Base-by-base conservation (phyloP, 2,329 filamentous ascomycete species). In the Ploettnerulaceae sp. region DNA sequence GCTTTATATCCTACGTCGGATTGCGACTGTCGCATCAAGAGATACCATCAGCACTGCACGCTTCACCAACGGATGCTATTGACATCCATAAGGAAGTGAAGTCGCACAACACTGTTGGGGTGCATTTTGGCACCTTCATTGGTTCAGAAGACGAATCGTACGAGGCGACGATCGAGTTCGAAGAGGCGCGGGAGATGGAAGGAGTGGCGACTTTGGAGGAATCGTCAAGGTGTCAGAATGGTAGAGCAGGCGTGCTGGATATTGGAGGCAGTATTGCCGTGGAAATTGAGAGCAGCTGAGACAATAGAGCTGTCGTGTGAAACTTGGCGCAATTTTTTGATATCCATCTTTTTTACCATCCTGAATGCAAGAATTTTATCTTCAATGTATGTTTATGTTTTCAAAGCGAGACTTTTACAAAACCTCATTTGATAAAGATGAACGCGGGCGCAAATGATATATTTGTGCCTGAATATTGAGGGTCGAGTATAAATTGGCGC, bases 111-210 rank as follows among this genome's bases (percentile, higher is more conserved):
- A 57, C 43, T 3, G 37, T 58, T 3, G 54, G 33, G 6, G 32
- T 58, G 11, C 56, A 58, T 43, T 58, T 58, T 38, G 54, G 56
- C 0, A 58, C 54, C 9, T 58, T 58, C 22, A 43, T 58, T n/a
- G 56, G 56, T 5, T 46, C 45, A 1, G 52, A 54, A 34, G 53
- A 58, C 35, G 56, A 58, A 40, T 40, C 35, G 29, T 48, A 48
- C 6, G 56, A 58, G 36, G 48, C 54, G 1, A 43, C 51, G 12
- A 49, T 58, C 8, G 56, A 55, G 45, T 58, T 58, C 47, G 47
- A 53, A 4, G 52, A 58, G 29, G 54, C 38, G 20, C 18, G 52
- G 1, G 53, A 53, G 18, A 21, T 33, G 14, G 20, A 31, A 20
- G 47, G 45, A 5, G 37, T 55, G 3, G n/a, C 4, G n/a, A 22